Evolutionary conservation across 176 grass and related monocot genomes (phyloP), one percentile per base, ranked within the genome.

Genomic region (Lolium multiflorum): DNA sequence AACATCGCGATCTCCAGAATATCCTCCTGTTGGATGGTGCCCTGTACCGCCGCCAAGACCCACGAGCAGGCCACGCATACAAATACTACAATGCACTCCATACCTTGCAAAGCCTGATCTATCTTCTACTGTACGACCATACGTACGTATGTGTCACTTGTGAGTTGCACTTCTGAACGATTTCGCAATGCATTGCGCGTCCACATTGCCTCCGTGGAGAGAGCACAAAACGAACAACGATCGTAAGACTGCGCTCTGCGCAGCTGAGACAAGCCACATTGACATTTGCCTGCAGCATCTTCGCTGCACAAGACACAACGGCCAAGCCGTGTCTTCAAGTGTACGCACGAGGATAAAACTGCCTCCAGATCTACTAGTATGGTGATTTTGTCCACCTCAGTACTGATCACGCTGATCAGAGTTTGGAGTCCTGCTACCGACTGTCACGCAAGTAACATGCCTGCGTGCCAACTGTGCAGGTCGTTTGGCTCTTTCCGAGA

Each of bases 1-100:
- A 39, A 77, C 64, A 52, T 61, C 16, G 2, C 44, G 28, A 83
- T 84, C 81, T 26, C 79, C 15, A 20, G 64, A 51, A 78, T 78
- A 71, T 78, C 87, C 87, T 50, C 4, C 0, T 79, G 87, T 5
- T 70, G 20, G 73, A 43, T 52, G 54, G 63, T 83, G 74, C 81
- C 61, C 57, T 16, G 41, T 35, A 35, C 31, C 25, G 49, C 21
- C 4, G 48, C 51, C 43, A 58, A 58, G 56, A 58, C 18, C 56
- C 56, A 58, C 56, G 7, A 58, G 17, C 56, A n/a, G 18, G 3
- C 56, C 56, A 58, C 17, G 54, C 5, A 20, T 7, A 20, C 54
- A 16, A 47, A 47, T 47, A 47, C 44, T 47, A 7, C 44, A 28
- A 28, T 28, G 28, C 28, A 28, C 28, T 28, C 28, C 28, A 35